Conservation (phyloP, 345 rosid genomes). For the Hevea brasiliensis region DNA sequence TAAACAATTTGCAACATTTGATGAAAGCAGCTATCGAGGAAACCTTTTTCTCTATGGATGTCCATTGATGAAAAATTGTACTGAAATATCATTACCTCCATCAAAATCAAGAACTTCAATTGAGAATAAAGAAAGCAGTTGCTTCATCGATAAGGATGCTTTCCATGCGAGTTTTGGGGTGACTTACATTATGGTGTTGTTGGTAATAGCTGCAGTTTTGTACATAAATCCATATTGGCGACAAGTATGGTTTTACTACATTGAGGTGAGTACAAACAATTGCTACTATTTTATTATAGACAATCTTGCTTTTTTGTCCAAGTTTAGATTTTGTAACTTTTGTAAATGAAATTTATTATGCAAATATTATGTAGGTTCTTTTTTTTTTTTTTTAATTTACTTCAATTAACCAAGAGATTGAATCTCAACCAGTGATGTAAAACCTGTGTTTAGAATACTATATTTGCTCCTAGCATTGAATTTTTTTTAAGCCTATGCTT, state of each 20-base stretch:
- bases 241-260: slow-evolving; percentile 6
- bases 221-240: slow-evolving; percentile 17
- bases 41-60: slow-evolving; percentile 27
- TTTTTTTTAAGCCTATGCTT: too few relatives aligned
- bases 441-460: too few relatives aligned
- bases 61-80: slow-evolving; percentile 10
- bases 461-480: too few relatives aligned
- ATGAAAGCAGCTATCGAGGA: slow-evolving; percentile 13
- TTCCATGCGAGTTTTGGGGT: slow-evolving; percentile 2
- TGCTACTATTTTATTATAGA: slow-evolving; percentile 6
- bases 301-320: background rate
- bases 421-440: too few relatives aligned
- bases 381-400: too few relatives aligned
- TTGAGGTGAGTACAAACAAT: background rate
- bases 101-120: background rate
- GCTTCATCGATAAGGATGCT: background rate
- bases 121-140: background rate
- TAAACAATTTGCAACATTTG: slow-evolving; percentile 26
- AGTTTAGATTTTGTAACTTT: background rate
- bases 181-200: background rate
- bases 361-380: too few relatives aligned
- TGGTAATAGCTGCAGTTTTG: background rate
- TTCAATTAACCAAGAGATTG: too few relatives aligned
- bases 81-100: background rate
- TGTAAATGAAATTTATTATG: too few relatives aligned